Percentiles rank a stretch among this genome's conserved stretches.
Conservation (phyloP, 352 stramenopile species). For the Phytopythium ostracodes region DNA sequence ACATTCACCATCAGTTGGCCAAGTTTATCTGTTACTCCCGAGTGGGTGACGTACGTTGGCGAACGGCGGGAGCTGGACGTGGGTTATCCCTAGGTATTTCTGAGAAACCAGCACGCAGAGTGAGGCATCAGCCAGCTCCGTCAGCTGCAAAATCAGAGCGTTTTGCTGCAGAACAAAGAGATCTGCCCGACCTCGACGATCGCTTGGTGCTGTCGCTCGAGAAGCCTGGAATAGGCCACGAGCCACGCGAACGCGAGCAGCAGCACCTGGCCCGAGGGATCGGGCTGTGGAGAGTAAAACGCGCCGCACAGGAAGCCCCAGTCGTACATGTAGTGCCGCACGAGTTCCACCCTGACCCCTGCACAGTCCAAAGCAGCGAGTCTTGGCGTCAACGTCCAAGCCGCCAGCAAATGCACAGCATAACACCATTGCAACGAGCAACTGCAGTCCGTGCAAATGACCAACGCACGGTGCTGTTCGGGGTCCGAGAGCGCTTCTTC, state of each 20-base stretch:
- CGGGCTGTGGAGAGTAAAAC: slow-evolving; percentile 26
- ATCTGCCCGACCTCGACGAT: slow-evolving; percentile 31
- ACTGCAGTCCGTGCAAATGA: background rate
- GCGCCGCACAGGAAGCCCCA: slow-evolving; percentile 53
- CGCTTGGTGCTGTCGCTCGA: slow-evolving; percentile 33
- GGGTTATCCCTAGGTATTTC: slow-evolving; percentile 13
- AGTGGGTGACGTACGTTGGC: slow-evolving; percentile 18
- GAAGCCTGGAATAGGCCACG: slow-evolving; percentile 40
- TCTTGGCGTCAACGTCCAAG: background rate
- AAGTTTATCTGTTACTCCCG: background rate
- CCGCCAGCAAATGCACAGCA: too few species aligned
- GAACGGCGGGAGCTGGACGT: slow-evolving; percentile 30
- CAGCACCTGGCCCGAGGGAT: slow-evolving; percentile 32
- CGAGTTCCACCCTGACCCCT: slow-evolving; percentile 39
- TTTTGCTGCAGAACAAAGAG: background rate
- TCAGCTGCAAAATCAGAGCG: background rate
- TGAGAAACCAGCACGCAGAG: slow-evolving; percentile 12
- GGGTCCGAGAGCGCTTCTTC: slow-evolving; percentile 20
- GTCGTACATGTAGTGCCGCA: slow-evolving; percentile 56
- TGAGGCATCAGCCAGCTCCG: background rate
- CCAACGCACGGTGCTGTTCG: slow-evolving; percentile 18
- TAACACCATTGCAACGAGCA: too few species aligned
- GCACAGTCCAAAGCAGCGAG: background rate
- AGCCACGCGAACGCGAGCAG: slow-evolving; percentile 52
- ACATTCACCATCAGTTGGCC: background rate